These are phyloP conservation scores for Phytopythium montanum DNA, from an alignment of 352 stramenopile species.

Conservation along the genomic window DNA sequence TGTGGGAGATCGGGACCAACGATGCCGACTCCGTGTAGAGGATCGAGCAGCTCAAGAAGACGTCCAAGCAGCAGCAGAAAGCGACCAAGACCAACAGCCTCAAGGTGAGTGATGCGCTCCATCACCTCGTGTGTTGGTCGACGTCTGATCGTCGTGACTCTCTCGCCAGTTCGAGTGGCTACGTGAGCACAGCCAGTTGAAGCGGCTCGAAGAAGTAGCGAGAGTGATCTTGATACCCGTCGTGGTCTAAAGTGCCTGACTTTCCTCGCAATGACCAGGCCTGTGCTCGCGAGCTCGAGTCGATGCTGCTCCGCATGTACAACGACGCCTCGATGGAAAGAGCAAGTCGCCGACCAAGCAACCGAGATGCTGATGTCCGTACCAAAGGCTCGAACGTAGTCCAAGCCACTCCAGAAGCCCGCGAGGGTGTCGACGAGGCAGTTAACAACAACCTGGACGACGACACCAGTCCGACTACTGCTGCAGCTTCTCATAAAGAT, in stretches of 20 bases:
- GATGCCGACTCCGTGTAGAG: conserved; percentile 19
- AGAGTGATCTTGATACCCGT: not conserved
- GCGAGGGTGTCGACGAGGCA: conserved; percentile 8
- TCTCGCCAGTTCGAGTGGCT: conserved; percentile 58
- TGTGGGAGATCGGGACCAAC: not conserved
- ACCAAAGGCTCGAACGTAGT: not conserved
- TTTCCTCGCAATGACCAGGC: not conserved
- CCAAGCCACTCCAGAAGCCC: not conserved
- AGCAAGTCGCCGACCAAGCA: conserved; percentile 15
- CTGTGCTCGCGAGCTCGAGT: conserved; percentile 56
- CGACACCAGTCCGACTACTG: conserved; percentile 3
- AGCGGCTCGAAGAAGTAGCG: conserved; percentile 56
- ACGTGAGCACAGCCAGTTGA: conserved; percentile 56
- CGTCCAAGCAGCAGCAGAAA: conserved; percentile 56
- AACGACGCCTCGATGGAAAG: conserved; percentile 43
- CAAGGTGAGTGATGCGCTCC: conserved; percentile 27
- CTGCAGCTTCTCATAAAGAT: not conserved
- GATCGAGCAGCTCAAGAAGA: conserved; percentile 64
- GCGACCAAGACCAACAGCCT: conserved; percentile 48
- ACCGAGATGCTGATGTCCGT: not conserved
- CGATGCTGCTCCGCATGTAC: conserved; percentile 54
- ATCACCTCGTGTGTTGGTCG: not conserved
- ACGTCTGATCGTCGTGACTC: not conserved
- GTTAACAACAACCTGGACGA: conserved; percentile 1
- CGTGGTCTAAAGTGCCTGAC: not conserved